Evolutionary conservation across 345 rosid species (phyloP).

Genomic region (Heritiera littoralis): DNA sequence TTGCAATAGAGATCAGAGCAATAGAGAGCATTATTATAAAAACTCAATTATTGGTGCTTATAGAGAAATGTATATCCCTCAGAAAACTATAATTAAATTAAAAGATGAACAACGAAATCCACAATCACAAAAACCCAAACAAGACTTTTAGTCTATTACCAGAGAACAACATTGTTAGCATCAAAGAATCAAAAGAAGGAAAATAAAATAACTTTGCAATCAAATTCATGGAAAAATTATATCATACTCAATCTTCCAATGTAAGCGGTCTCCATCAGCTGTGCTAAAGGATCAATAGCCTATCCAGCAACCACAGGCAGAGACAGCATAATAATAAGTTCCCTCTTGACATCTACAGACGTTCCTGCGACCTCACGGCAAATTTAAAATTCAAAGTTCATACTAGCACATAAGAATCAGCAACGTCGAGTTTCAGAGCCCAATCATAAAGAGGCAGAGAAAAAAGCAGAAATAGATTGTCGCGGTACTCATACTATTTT

Average conservation of each 20-base stretch:
- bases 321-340: constrained; percentile 68
- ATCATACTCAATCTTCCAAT: constrained; percentile 82
- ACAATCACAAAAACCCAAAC: not conserved
- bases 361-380: constrained; percentile 43
- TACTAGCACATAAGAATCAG: constrained; percentile 7
- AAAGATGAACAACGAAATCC: not conserved
- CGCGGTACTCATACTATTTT: too few relatives aligned
- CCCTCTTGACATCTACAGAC: constrained; percentile 52
- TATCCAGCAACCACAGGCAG: constrained; percentile 90
- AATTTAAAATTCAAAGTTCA: constrained; percentile 21
- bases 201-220: too few relatives aligned
- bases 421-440: not conserved
- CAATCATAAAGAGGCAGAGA: not conserved
- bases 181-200: not conserved
- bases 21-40: not conserved
- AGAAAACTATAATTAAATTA: not conserved
- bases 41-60: not conserved
- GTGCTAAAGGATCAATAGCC: constrained; percentile 84
- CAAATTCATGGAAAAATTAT: not conserved
- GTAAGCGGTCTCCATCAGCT: constrained; percentile 95
- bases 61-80: not conserved
- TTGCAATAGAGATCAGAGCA: not conserved
- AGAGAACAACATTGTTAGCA: not conserved
- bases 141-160: not conserved
- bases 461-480: too few relatives aligned